Conservation (phyloP, 495 filamentous ascomycete genomes). For the Tricharina praecox region DNA sequence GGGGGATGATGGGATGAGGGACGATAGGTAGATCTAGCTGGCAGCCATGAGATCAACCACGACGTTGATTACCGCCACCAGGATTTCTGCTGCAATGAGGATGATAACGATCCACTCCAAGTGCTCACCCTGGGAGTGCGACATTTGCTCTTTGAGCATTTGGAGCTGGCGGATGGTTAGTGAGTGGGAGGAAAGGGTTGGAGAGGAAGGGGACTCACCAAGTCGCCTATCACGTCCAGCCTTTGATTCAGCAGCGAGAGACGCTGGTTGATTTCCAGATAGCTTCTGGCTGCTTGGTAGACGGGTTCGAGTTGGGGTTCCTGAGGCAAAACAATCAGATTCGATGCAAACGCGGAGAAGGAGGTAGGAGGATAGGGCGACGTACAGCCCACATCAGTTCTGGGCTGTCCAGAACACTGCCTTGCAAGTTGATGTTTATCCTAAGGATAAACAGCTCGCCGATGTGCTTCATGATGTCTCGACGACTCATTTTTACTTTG, state of each 20-base stretch:
- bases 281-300: constrained; percentile 84
- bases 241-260: constrained; percentile 81
- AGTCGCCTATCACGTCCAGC: constrained; percentile 81
- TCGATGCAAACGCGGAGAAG: too few species aligned
- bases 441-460: constrained; percentile 92
- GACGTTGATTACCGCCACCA: constrained; percentile 90
- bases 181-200: neutral
- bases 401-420: constrained; percentile 88
- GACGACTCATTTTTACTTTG: constrained; percentile 64
- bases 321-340: constrained; percentile 2
- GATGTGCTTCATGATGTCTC: constrained; percentile 95
- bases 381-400: constrained; percentile 80
- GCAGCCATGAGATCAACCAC: constrained; percentile 86
- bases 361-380: neutral
- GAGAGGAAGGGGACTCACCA: constrained; percentile 29
- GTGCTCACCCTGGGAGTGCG: constrained; percentile 88
- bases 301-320: constrained; percentile 92
- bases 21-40: too few species aligned
- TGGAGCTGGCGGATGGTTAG: constrained; percentile 35
- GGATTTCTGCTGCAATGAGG: constrained; percentile 86
- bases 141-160: constrained; percentile 90
- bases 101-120: constrained; percentile 96
- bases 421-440: constrained; percentile 96
- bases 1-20: too few species aligned
- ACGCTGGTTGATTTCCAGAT: constrained; percentile 93